phyloP scores from a whole-genome alignment of 805 yeast species.

The Yarrowia yakushimensis region DNA sequence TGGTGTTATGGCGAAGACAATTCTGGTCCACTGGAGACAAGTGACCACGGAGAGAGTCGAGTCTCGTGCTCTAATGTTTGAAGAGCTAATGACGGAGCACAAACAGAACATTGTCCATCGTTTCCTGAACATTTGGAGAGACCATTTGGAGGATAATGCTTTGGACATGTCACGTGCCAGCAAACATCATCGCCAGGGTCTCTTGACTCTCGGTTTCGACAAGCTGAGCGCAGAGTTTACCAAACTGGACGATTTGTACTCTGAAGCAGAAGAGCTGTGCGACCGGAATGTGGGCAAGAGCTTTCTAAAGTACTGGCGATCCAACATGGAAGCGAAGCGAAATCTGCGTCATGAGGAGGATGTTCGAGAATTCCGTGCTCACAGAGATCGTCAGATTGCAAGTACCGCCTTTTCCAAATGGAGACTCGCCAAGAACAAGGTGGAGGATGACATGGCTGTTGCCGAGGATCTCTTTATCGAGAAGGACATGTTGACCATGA shows the following conservation, averaged over 20 bases:
- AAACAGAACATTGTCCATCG: neutral
- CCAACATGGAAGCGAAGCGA: neutral
- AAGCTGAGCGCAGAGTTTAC: neutral
- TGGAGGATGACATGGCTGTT: neutral
- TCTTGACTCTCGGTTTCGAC: neutral
- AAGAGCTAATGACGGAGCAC: neutral
- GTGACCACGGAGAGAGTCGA: neutral
- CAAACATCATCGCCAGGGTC: neutral
- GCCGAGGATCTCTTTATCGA: slow-evolving; percentile 6
- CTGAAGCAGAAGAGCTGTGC: neutral
- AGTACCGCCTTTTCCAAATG: neutral
- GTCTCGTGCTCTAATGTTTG: neutral
- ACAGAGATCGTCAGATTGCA: neutral
- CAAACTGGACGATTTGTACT: neutral
- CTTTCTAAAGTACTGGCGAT: neutral
- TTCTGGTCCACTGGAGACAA: neutral
- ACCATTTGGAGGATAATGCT: slow-evolving; percentile 3
- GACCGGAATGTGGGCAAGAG: neutral
- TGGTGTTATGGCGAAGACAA: neutral
- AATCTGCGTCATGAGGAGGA: neutral
- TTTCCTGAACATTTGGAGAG: slow-evolving; percentile 6
- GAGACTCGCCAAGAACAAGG: neutral
- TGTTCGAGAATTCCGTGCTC: neutral
- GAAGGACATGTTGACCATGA: slow-evolving; percentile 11
- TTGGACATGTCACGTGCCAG: neutral